Base-by-base conservation (phyloP, 306 rosid species). In the Delonix regia region DNA sequence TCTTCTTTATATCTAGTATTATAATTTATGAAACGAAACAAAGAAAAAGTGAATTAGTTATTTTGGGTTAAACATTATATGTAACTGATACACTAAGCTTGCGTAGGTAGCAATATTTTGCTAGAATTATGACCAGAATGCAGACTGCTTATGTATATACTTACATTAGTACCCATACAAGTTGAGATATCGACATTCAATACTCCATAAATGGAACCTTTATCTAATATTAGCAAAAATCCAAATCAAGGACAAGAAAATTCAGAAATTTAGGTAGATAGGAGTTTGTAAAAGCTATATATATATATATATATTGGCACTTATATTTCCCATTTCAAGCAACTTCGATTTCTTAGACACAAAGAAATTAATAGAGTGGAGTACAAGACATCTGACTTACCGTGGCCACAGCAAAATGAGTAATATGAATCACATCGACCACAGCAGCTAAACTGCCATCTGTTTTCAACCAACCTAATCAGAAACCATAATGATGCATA, bases 381-480 rank as follows among this genome's bases (percentile, higher is more conserved):
- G 76, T 77, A 51, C n/a, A 47, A 61, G 77, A 56, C 68, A 89
- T 67, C 83, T 63, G 85, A 84, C 92, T 91, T 84, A 92, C 99
- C 52, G 98, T 88, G 24, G 94, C 93, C 48, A 96, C 93, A 25
- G 99, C 99, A 70, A 98, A 98, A 80, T 96, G 98, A 52, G 97
- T 91, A 72, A 96, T 90, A 73, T 85, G 88, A 80, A 96, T 87
- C 80, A 89, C 99, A 84, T 96, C 97, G 83, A 86, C 85, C 47
- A 89, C 88, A 60, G 97, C 93, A 79, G 84, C 93, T 47, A 93
- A 71, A 79, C 3, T 41, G 80, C 98, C 99, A 79, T 93, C 99
- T 96, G 92, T 71, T 83, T 69, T 44, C 53, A 77, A 84, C 76
- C 36, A 73, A 47, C 61, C 47, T 52, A 49, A 76, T 86, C 81